Conservation (phyloP, 306 rosid genomes). For the Sophora flavescens region DNA sequence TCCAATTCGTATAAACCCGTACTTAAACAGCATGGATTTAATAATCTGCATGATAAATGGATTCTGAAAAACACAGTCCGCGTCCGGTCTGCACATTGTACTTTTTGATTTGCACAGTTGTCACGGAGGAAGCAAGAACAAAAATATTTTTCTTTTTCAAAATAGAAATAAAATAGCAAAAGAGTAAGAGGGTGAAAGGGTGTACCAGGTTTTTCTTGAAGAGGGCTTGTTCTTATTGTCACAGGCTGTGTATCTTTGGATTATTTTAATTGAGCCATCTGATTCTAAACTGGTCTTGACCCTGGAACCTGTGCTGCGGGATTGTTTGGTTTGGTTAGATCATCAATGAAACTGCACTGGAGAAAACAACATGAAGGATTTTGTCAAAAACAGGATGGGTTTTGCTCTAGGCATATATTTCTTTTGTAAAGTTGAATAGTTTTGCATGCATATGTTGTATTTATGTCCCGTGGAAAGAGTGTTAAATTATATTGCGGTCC, state of each 20-base stretch:
- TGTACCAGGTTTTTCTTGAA: slow-evolving; percentile 22
- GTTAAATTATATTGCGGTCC: slow-evolving; percentile 28
- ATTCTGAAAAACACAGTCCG: too few species aligned
- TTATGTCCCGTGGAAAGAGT: neutral
- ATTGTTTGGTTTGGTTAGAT: slow-evolving; percentile 29
- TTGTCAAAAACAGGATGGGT: neutral
- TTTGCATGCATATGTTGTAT: slow-evolving; percentile 40
- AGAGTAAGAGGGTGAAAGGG: too few species aligned
- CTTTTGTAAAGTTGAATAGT: slow-evolving; percentile 37
- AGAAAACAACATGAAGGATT: slow-evolving; percentile 1
- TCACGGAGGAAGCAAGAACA: too few species aligned
- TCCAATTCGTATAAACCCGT: too few species aligned
- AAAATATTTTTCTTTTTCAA: too few species aligned
- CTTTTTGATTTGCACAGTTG: too few species aligned
- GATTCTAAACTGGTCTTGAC: neutral
- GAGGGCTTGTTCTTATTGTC: slow-evolving; percentile 25
- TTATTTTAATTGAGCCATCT: slow-evolving; percentile 15
- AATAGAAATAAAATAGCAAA: too few species aligned
- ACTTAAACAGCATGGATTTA: too few species aligned
- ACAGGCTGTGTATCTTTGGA: neutral
- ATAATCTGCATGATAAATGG: too few species aligned
- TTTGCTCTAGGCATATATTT: slow-evolving; percentile 39
- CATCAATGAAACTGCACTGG: slow-evolving; percentile 11
- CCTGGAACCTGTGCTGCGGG: neutral
- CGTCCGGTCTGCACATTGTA: too few species aligned